Conservation (phyloP, 2,329 filamentous ascomycete genomes). For the Mollisiaceae sp. region DNA sequence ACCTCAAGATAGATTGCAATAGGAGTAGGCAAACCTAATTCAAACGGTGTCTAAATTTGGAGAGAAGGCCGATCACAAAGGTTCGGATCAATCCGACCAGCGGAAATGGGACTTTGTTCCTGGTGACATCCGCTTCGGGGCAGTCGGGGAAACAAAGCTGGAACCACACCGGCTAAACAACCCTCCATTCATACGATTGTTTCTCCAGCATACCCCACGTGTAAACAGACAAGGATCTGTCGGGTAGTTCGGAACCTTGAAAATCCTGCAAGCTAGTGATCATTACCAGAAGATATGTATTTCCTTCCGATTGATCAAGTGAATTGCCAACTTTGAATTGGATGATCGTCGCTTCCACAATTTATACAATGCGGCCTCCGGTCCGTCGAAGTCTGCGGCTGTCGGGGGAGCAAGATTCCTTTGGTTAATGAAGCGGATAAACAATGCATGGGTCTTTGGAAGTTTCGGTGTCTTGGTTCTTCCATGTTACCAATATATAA, state of each 20-base stretch:
- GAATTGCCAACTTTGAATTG: too few relatives aligned
- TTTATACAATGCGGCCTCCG: background rate
- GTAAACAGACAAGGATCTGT: background rate
- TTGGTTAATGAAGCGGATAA: constrained; percentile 15
- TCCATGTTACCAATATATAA: constrained; percentile 2
- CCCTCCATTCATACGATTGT: background rate
- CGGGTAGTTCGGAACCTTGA: background rate
- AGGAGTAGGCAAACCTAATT: too few relatives aligned
- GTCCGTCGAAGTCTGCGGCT: background rate
- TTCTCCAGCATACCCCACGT: background rate
- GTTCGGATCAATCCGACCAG: too few relatives aligned
- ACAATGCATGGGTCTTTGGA: background rate
- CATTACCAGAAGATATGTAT: background rate
- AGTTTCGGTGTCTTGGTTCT: background rate
- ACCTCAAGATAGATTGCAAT: background rate
- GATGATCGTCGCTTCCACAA: constrained; percentile 3
- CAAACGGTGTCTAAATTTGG: background rate
- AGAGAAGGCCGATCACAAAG: too few relatives aligned
- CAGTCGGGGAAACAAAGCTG: background rate
- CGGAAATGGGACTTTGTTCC: too few relatives aligned
- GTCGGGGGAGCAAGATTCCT: constrained; percentile 4
- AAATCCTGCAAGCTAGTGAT: constrained; percentile 1
- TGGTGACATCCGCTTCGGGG: background rate
- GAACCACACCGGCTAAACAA: constrained; percentile 1
- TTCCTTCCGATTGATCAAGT: background rate